Evolutionary conservation across 306 rosid species (phyloP), one percentile per base, ranked within the genome.

Genomic region (Neltuma alba): DNA sequence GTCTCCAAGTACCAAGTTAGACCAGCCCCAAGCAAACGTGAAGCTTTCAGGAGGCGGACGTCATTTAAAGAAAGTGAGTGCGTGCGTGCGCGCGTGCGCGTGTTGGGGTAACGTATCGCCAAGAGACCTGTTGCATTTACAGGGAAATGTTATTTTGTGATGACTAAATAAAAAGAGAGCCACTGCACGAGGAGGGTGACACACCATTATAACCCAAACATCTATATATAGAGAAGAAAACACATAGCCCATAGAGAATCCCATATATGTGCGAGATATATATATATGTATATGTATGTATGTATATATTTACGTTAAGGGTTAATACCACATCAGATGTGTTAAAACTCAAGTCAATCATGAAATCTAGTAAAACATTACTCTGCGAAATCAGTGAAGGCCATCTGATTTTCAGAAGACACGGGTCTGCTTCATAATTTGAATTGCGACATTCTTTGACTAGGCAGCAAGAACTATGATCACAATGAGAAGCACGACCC

Each of bases 401-500:
- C 73, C 48, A 57, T 76, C 74, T 71, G 81, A 78, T 72, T 75
- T 61, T 76, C 70, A 25, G 80, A 68, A 68, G 42, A 76, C 48
- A 80, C 12, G 67, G 78, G 57, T 81, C 69, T 60, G 65, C 80
- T 81, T 62, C 85, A 9, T 60, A 27, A 41, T 77, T 68, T 16
- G 48, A 83, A 75, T 80, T 38, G 57, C 21, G 77, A 63, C 47
- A 65, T 58, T 64, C 76, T 68, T 81, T 80, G 55, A 79, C 81
- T 91, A 94, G 48, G 95, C 97, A 44, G 93, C 97, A 50, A 94
- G 93, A 79, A 94, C 93, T 83, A 94, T 85, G 72, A 94, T 80
- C 87, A 94, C 87, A 66, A 94, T 94, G 76, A 94, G 99, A 47
- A 94, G 95, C 87, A 94, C 94, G 50, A 94, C 88, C 78, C 99